Base-by-base conservation (phyloP, 1,284 basidiomycete species). In the Mycena citricolor region DNA sequence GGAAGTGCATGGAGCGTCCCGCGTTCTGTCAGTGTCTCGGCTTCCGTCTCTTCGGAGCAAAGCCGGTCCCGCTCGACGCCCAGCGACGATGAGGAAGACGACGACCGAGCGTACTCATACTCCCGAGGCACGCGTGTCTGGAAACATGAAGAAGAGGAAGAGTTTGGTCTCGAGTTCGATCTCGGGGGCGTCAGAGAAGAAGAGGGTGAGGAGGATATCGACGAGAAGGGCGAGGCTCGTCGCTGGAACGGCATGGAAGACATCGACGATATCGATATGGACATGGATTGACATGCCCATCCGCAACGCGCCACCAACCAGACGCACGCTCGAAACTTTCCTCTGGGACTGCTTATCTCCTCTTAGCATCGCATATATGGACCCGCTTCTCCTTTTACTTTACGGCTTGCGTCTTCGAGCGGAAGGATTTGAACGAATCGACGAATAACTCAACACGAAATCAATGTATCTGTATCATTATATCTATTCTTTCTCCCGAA, bases 171-270 rank as follows among this genome's bases (percentile, higher is more conserved):
- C 44, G 61, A 56, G 17, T 57, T 59, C 42, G 59, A 59, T 34
- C 50, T 62, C 32, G 62, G 67, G 44, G 65, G 64, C 34, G 67
- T 66, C 42, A 34, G 51, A 31, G n/a, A n/a, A n/a, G 58, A 59
- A 33, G 55, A 57, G 32, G n/a, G n/a, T n/a, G 68, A 64, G 45
- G 49, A 52, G 30, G 57, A 59, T 21, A 51, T 52, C 19, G 60
- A 65, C 47, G n/a, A n/a, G n/a, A 68, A 71, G 54, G 66, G 70
- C 41, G 65, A 67, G 52, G 48, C 45, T 8, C 21, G 47, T 36
- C 28, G 51, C 26, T 82, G 80, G 79, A 75, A 80, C 42, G 81
- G 76, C 5, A 74, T 81, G 74, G 79, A 52, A 32, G 46, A 49
- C 36, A 50, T 50, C 43, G 51, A 52, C 24, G 51, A 82, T 38